Evolutionary conservation across 176 grass and related monocot species (phyloP).

Genomic region (Rhynchospora tenuis): DNA sequence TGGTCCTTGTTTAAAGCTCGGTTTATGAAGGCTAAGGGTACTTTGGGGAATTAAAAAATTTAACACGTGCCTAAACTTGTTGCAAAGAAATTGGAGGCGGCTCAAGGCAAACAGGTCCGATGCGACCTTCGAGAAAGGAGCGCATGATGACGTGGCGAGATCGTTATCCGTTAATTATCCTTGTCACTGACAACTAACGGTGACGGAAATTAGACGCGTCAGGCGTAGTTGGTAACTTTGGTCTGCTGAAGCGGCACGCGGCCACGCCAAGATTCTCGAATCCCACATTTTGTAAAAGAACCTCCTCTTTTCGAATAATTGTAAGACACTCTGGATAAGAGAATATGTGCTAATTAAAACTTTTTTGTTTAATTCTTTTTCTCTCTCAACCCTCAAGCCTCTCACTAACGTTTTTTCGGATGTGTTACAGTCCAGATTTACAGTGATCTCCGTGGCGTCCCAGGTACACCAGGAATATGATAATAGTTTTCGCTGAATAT

Average conservation of each 20-base stretch:
- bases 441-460: too few relatives aligned
- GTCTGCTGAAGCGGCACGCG: neutral
- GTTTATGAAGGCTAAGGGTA: neutral
- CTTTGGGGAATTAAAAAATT: neutral
- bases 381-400: too few relatives aligned
- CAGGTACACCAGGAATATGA: too few relatives aligned
- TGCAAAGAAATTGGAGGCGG: slow-evolving; percentile 14
- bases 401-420: too few relatives aligned
- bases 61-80: neutral
- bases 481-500: too few relatives aligned
- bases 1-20: neutral
- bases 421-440: too few relatives aligned
- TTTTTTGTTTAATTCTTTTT: too few relatives aligned
- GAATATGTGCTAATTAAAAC: too few relatives aligned
- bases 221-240: neutral
- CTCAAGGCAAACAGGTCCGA: neutral
- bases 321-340: neutral
- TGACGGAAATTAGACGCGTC: neutral
- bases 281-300: neutral
- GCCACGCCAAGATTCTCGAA: slow-evolving; percentile 18
- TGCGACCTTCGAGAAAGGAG: neutral
- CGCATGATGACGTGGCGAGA: slow-evolving; percentile 2
- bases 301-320: neutral
- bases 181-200: slow-evolving; percentile 1
- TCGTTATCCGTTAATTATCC: slow-evolving; percentile 18